Evolutionary conservation across 164 flowering plant species (phyloP).

Genomic region (Macadamia integrifolia): DNA sequence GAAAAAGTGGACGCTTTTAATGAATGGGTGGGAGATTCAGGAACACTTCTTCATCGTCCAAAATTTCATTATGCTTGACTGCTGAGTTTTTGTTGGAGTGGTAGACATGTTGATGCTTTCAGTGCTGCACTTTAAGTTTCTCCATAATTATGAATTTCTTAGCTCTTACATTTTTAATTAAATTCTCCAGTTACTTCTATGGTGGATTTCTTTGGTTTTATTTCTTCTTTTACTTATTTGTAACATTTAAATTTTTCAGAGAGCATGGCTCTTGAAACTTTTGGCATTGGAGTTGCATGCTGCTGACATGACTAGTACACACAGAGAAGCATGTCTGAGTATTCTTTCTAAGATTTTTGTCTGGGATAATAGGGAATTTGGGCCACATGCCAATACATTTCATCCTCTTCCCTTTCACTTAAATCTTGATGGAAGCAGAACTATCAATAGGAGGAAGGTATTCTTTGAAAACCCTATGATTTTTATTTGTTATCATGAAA

Average conservation of each 20-base stretch:
- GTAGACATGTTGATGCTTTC: too few species aligned
- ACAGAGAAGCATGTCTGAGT: constrained; percentile 59
- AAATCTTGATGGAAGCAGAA: constrained; percentile 30
- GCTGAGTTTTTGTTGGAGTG: too few species aligned
- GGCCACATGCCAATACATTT: constrained; percentile 20
- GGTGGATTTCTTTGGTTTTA: background rate
- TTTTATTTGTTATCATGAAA: background rate
- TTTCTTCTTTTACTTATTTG: background rate
- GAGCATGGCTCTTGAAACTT: constrained; percentile 96
- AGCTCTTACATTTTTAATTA: too few species aligned
- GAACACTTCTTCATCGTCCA: too few species aligned
- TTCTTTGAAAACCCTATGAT: constrained; percentile 1
- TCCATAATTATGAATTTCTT: too few species aligned
- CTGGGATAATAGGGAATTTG: constrained; percentile 25
- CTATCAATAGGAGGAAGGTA: constrained; percentile 69
- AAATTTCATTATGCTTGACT: too few species aligned
- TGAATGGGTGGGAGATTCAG: too few species aligned
- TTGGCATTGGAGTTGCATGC: constrained; percentile 77
- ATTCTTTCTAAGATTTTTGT: constrained; percentile 69
- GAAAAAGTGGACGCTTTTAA: too few species aligned
- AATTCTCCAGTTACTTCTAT: background rate
- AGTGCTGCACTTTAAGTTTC: too few species aligned
- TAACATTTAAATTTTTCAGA: constrained; percentile 30
- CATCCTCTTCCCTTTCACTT: constrained; percentile 15
- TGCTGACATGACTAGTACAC: constrained; percentile 51